Conservation (phyloP, 768 basidiomycete genomes). For the Lentinula guzmanii region DNA sequence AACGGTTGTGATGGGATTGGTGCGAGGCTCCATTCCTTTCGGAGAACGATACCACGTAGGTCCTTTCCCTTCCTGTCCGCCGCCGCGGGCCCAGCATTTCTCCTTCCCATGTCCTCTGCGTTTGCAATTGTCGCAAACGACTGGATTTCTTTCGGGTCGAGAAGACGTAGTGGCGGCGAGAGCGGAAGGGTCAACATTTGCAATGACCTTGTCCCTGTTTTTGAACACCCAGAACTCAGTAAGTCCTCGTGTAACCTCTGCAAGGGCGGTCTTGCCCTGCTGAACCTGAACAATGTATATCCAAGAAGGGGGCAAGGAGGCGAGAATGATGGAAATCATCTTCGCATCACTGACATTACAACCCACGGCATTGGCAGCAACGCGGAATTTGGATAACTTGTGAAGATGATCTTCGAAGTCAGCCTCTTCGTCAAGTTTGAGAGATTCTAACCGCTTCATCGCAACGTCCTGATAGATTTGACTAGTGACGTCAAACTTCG, state of each 20-base stretch:
- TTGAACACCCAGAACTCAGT: not conserved
- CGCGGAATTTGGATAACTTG: not conserved
- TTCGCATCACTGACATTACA: not conserved
- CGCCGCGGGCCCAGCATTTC: not conserved
- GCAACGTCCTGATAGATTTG: not conserved
- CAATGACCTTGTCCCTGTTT: not conserved
- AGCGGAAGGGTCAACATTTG: not conserved
- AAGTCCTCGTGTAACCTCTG: not conserved
- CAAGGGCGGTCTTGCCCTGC: not conserved
- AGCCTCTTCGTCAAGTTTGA: not conserved
- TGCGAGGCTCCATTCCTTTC: not conserved
- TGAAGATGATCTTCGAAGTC: not conserved
- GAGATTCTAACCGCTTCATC: not conserved
- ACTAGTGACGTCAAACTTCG: not conserved
- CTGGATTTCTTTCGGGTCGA: not conserved
- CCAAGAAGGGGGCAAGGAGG: not conserved
- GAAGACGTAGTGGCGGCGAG: not conserved
- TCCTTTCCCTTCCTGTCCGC: not conserved
- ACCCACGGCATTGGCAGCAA: not conserved
- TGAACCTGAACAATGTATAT: not conserved
- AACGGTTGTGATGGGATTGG: not conserved
- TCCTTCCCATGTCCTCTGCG: not conserved
- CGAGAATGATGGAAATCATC: not conserved
- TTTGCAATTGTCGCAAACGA: not conserved
- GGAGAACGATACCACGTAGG: not conserved